Evolutionary conservation across 495 filamentous ascomycete genomes (phyloP), one percentile per base, ranked within the genome.

Genomic region (Trichoderma asperelloides): DNA sequence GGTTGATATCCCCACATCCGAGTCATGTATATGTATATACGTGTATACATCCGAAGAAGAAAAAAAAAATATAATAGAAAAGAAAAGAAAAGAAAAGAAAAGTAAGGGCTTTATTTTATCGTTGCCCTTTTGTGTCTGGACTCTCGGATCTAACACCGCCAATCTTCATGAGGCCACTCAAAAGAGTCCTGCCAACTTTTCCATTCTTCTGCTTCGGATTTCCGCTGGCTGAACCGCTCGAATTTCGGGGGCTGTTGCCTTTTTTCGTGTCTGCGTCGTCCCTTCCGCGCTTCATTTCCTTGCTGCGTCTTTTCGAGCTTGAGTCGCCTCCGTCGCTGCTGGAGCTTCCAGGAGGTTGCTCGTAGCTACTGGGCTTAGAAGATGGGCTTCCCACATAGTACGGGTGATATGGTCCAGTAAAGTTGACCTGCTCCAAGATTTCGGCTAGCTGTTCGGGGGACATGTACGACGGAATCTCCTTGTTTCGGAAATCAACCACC

Each of bases 221-320:
- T 27, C 76, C 77, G 28, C 75, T 67, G 39, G 69, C 62, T 33
- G 70, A 67, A 16, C 71, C 66, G 8, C 68, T 62, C 18, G 69
- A 66, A 28, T 77, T 71, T 2, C 71, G 70, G 23, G 71, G 70
- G 2, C 74, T 74, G 27, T 71, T 78, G 21, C 73, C 68, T 37
- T 74, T 78, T 70, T 79, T 80, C 33, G 75, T 70, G 39, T 71
- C 70, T 57, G 81, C 79, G 39, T 84, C 74, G 13, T 81, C 79
- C 57, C 78, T 82, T 37, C 85, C 72, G 62, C 84, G 82, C 67
- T 77, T 78, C 6, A 79, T 15, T 80, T 75, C 51, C 78, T 76
- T 21, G 71, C 77, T 60, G 74, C 75, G 65, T 76, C 78, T 28
- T 60, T 74, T 72, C 70, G 73, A 43, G 68, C 55, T 30, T 78